Base-by-base conservation (phyloP, 1,284 basidiomycete species). In the Cutaneotrichosporon cutaneum region DNA sequence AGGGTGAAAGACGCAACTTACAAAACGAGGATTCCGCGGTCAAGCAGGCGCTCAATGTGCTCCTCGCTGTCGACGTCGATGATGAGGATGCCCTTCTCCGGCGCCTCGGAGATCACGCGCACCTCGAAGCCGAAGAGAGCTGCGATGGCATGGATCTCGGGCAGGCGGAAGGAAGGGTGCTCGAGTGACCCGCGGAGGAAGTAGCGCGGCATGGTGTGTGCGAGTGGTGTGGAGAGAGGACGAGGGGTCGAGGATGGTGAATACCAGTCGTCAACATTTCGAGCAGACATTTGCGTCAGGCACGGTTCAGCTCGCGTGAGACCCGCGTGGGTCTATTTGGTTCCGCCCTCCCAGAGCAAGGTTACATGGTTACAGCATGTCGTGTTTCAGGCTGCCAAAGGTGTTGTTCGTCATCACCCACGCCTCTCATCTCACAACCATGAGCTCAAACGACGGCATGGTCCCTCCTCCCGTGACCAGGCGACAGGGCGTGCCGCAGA, bases 11-110 rank as follows among this genome's bases (percentile, higher is more conserved):
- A 53, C 6, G 32, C 11, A 13, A 77, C 84, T 68, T 62, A 94
- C 89, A 89, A 92, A 72, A 98, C 84, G 51, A 94, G 79, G 44
- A 95, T 88, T 69, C 91, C 92, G 68, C 95, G 82, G 64, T 84
- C 82, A 0, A 90, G 87, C 22, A 99, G 81, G n/a, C 85, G 76
- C 58, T 82, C 79, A 0, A 89, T 91, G 66, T 94, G 86, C 47
- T 88, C 85, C 68, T 92, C 90, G 27, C 82, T 77, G 30, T 87
- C 85, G 2, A 95, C 80, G 30, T 83, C 82, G 32, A 94, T 76
- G 44, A 90, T 78, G 83, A 93, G 86, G 75, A 89, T 90, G 0
- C 91, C 67, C 55, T 73, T 60, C 47, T 62, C 56, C 24, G 62
- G 56, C 54, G 77, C 73, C 58, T 72, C 60, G 9, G 72, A 73